phyloP scores from a whole-genome alignment of 805 yeast species.

The Zygosaccharomyces pseudorouxii region DNA sequence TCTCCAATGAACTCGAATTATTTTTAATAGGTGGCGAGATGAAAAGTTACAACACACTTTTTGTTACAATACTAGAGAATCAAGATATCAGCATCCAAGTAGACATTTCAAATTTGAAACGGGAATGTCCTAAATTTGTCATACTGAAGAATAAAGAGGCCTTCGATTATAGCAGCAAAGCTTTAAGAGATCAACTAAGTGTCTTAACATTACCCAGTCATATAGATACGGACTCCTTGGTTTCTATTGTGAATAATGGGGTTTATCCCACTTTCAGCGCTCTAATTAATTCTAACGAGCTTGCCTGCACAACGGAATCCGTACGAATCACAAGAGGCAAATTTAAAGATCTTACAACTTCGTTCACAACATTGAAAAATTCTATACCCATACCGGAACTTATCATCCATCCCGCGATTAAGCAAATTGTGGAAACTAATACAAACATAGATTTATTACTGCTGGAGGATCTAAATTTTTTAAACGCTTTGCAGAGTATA shows the following conservation, averaged over 20 bases:
- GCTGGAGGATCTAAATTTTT: slow-evolving; percentile 45
- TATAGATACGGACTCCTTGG: slow-evolving; percentile 45
- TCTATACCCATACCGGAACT: slow-evolving; percentile 67
- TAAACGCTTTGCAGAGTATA: slow-evolving; percentile 63
- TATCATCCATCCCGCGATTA: slow-evolving; percentile 49
- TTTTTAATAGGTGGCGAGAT: slow-evolving; percentile 7
- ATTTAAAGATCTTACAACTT: slow-evolving; percentile 60
- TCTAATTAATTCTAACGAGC: slow-evolving; percentile 17
- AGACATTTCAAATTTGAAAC: slow-evolving; percentile 8
- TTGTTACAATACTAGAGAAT: slow-evolving; percentile 17
- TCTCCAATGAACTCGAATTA: slow-evolving; percentile 1
- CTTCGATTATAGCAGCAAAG: slow-evolving; percentile 14
- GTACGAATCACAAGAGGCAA: slow-evolving; percentile 52
- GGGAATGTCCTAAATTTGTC: slow-evolving; percentile 32
- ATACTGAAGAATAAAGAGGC: slow-evolving; percentile 43
- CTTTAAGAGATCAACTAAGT: slow-evolving; percentile 36
- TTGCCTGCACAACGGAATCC: slow-evolving; percentile 28
- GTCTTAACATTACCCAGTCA: slow-evolving; percentile 35
- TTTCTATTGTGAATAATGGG: slow-evolving; percentile 57
- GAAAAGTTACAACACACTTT: slow-evolving; percentile 11
- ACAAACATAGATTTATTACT: slow-evolving; percentile 26
- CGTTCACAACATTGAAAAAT: slow-evolving; percentile 64
- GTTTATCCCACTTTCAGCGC: slow-evolving; percentile 67
- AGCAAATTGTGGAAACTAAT: slow-evolving; percentile 37
- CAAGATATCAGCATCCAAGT: slow-evolving; percentile 12